Evolutionary conservation across 805 yeast species (phyloP).

Genomic region (Candida nonsorbophila): DNA sequence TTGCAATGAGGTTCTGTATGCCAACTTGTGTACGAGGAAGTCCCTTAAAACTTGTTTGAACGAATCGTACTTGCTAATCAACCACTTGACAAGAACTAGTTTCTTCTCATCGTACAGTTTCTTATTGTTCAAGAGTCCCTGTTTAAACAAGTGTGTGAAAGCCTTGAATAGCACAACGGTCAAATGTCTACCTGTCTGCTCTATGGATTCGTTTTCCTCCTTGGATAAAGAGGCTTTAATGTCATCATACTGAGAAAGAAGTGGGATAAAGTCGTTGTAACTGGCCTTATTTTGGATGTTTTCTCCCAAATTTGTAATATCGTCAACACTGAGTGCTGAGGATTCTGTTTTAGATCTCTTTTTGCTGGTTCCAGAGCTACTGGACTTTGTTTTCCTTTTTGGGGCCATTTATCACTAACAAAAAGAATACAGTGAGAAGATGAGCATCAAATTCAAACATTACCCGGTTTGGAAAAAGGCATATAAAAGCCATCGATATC

Average conservation of each 20-base stretch:
- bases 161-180: constrained; percentile 38
- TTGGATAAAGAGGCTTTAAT: constrained; percentile 12
- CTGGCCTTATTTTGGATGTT: constrained; percentile 37
- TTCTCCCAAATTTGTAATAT: constrained; percentile 16
- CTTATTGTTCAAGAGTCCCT: constrained; percentile 32
- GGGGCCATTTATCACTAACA: constrained; percentile 10
- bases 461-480: constrained; percentile 7
- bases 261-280: constrained; percentile 49
- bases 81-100: constrained; percentile 55
- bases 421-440: too few relatives aligned
- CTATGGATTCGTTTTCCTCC: constrained; percentile 18
- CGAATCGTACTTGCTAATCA: constrained; percentile 50
- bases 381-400: constrained; percentile 15
- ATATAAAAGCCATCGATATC: constrained; percentile 12
- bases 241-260: constrained; percentile 36
- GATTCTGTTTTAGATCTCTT: constrained; percentile 3
- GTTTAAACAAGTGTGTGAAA: constrained; percentile 44
- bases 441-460: constrained; percentile 2
- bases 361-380: constrained; percentile 3
- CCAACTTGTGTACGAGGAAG: constrained; percentile 33
- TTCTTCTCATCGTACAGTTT: constrained; percentile 39
- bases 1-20: constrained; percentile 48
- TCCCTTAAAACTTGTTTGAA: constrained; percentile 43
- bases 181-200: constrained; percentile 33
- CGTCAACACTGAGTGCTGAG: constrained; percentile 3